Base-by-base conservation (phyloP, 2,329 filamentous ascomycete species). In the Blastomyces gilchristii region DNA sequence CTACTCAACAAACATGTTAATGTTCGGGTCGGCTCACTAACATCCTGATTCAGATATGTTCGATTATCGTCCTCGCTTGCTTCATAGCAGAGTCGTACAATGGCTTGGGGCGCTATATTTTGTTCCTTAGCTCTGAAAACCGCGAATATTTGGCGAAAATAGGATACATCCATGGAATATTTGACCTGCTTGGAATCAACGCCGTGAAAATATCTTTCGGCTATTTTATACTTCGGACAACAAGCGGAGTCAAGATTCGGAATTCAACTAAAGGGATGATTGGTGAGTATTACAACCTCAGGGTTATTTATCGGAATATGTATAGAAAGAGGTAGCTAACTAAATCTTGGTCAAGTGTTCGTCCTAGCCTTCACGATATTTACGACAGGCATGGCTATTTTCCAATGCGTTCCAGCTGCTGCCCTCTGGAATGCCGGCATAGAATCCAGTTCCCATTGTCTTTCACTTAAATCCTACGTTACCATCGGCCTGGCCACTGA, bases 161-260 rank as follows among this genome's bases (percentile, higher is more conserved):
- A 50, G 72, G 74, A 34, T 82, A 78, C 66, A 74, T 77, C 58
- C 78, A 83, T 64, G 76, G 77, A 8, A 70, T 84, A 58, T 70
- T 81, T 53, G 73, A 79, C 28, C 77, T 81, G 67, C 66, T 78
- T 7, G 80, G 76, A 0, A 74, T 79, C 3, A 74, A 75, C 12
- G 67, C 75, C 0, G 76, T 81, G 64, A 82, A 82, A 67, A 73
- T 82, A 11, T 81, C 80, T 0, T 75, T 81, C 37, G 77, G 74
- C 1, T 73, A 79, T 39, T 79, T 80, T 64, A 70, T 82, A 5
- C 69, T 81, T 60, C 71, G 79, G 47, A 69, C 81, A 7, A 75
- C 76, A n/a, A 69, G 73, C 16, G 69, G 71, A 22, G 77, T 71
- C 49, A 69, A 64, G 9, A 78, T 77, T 69, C 74, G 75, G n/a